phyloP scores from a whole-genome alignment of 352 stramenopile species.

The Globisporangium nodosum region DNA sequence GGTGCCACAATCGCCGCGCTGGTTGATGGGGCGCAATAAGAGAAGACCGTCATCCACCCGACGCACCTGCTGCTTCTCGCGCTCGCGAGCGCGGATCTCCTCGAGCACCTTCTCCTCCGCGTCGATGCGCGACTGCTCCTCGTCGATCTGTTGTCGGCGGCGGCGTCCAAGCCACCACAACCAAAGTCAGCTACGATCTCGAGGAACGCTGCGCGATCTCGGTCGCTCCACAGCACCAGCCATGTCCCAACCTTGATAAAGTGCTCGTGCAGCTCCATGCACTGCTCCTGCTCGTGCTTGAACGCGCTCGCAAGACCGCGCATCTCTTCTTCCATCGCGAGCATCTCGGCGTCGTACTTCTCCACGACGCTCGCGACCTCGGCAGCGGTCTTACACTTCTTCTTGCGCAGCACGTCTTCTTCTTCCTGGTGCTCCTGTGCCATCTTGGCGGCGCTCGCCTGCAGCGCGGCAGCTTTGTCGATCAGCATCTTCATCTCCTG shows the following conservation, averaged over 20 bases:
- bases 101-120: slow-evolving; percentile 71
- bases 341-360: slow-evolving; percentile 78
- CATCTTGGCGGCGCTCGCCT: slow-evolving; percentile 59
- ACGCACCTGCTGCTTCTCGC: slow-evolving; percentile 68
- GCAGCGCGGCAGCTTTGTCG: slow-evolving; percentile 47
- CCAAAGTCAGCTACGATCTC: not conserved
- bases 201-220: not conserved
- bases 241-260: slow-evolving; percentile 60
- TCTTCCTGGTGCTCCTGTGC: slow-evolving; percentile 79
- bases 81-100: slow-evolving; percentile 58
- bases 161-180: not conserved
- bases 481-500: slow-evolving; percentile 71
- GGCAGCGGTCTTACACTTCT: slow-evolving; percentile 72
- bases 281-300: slow-evolving; percentile 43
- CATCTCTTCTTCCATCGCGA: slow-evolving; percentile 48
- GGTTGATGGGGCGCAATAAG: too few species aligned
- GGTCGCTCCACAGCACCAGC: not conserved
- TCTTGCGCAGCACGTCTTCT: slow-evolving; percentile 74
- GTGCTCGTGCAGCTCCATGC: slow-evolving; percentile 72
- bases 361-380: slow-evolving; percentile 69
- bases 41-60: not conserved
- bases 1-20: too few species aligned
- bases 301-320: slow-evolving; percentile 36
- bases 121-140: slow-evolving; percentile 82
- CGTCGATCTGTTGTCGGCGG: slow-evolving; percentile 45